Conservation (phyloP, 495 filamentous ascomycete species). For the Tuber calosporum region DNA sequence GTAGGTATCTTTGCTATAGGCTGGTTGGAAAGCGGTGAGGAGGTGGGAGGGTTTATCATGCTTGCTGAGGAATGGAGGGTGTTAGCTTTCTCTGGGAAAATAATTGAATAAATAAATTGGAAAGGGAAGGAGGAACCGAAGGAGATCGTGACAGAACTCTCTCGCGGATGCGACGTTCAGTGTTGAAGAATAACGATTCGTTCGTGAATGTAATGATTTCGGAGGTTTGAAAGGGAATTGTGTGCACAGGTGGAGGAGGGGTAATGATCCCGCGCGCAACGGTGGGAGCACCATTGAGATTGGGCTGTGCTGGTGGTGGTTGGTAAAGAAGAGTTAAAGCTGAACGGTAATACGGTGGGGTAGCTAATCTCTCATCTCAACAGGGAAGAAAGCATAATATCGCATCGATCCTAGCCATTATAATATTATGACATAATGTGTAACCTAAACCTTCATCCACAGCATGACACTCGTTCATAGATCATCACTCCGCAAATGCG, state of each 20-base stretch:
- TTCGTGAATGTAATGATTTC: background rate
- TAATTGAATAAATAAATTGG: too few species aligned
- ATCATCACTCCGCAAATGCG: background rate
- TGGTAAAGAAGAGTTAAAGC: background rate
- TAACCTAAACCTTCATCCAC: background rate
- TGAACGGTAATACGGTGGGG: too few species aligned
- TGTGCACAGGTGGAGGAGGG: background rate
- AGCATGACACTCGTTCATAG: background rate
- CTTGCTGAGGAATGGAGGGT: conserved; percentile 48
- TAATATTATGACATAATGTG: conserved; percentile 4
- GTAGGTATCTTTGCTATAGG: conserved; percentile 65
- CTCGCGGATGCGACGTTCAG: conserved; percentile 46
- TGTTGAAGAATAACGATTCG: background rate
- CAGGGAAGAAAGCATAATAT: background rate
- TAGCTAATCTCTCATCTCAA: background rate
- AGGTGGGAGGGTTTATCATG: conserved; percentile 81
- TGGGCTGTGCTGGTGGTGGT: background rate
- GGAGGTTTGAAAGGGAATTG: background rate
- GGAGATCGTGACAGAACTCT: conserved; percentile 52
- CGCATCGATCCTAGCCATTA: background rate
- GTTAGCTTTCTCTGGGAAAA: background rate
- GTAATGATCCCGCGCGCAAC: background rate
- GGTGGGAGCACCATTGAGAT: background rate
- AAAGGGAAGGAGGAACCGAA: conserved; percentile 46
- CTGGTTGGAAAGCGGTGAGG: conserved; percentile 75